A percentile compares a stretch with the other conserved stretches of the same genome.
These are phyloP conservation scores for Penicillium macrosclerotiorum DNA, from an alignment of 495 filamentous ascomycete genomes.

Conservation along the genomic window DNA sequence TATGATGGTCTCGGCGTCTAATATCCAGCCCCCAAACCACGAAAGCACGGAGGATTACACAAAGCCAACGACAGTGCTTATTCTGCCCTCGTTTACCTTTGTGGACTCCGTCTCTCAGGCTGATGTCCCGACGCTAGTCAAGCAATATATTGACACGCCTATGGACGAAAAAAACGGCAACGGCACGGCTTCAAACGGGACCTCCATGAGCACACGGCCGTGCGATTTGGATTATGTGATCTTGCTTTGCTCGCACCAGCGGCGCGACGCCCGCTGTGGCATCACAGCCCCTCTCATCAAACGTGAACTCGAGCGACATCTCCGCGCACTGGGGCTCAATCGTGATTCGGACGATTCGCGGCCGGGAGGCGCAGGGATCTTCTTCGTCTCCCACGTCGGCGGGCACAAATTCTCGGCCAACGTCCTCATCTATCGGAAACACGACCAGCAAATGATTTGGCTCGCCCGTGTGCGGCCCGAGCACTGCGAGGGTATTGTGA, in stretches of 20 bases:
- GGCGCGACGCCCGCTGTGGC: constrained; percentile 90
- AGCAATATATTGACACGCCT: constrained; percentile 62
- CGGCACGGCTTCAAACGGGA: constrained; percentile 30
- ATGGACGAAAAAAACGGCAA: constrained; percentile 58
- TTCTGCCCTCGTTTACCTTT: constrained; percentile 83
- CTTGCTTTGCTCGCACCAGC: constrained; percentile 89
- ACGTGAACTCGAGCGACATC: constrained; percentile 82
- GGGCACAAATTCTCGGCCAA: constrained; percentile 95
- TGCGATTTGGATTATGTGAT: constrained; percentile 81
- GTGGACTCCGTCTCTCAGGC: constrained; percentile 74
- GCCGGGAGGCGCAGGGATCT: constrained; percentile 85
- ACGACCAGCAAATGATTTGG: constrained; percentile 84
- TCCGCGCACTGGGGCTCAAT: constrained; percentile 77
- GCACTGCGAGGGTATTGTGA: constrained; percentile 90
- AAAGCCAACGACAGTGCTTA: constrained; percentile 66
- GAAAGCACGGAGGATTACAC: constrained; percentile 38
- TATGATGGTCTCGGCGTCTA: constrained; percentile 89
- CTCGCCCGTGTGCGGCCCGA: constrained; percentile 81
- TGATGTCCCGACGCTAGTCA: constrained; percentile 67
- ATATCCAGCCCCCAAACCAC: constrained; percentile 64
- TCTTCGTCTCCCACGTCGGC: constrained; percentile 92
- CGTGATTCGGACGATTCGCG: constrained; percentile 85
- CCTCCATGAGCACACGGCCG: constrained; percentile 50
- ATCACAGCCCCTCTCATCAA: constrained; percentile 85
- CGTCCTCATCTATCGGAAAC: constrained; percentile 79